Evolutionary conservation across 306 rosid species (phyloP).

Genomic region (Dicorynia guianensis): DNA sequence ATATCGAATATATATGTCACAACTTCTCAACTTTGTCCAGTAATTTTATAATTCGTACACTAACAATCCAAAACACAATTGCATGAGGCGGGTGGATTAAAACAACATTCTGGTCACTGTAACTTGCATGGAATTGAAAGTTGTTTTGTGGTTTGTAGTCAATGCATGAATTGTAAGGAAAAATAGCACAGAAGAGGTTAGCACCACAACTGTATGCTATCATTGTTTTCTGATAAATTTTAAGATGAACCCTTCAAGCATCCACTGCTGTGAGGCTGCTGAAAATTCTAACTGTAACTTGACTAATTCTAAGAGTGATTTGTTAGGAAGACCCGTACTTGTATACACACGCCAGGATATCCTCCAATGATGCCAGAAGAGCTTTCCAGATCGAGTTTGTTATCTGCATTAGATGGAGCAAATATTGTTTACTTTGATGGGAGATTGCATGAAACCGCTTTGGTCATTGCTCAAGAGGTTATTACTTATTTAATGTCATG

Average conservation of each 20-base stretch:
- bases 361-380: conserved; percentile 87
- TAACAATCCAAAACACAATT: conserved; percentile 14
- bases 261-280: conserved; percentile 19
- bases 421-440: conserved; percentile 78
- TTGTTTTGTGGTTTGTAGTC: background rate
- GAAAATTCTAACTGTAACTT: conserved; percentile 34
- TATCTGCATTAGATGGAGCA: conserved; percentile 83
- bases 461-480: conserved; percentile 91
- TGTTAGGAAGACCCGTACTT: conserved; percentile 93
- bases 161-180: background rate
- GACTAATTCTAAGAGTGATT: conserved; percentile 35
- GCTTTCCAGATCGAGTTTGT: conserved; percentile 64
- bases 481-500: conserved; percentile 40
- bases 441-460: conserved; percentile 81
- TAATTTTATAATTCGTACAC: background rate
- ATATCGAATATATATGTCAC: conserved; percentile 11
- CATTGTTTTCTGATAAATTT: conserved; percentile 19
- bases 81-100: conserved; percentile 34
- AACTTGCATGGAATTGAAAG: conserved; percentile 15
- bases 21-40: conserved; percentile 29
- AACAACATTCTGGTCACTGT: conserved; percentile 18
- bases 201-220: conserved; percentile 3
- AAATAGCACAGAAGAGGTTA: background rate
- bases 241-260: conserved; percentile 6
- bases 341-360: conserved; percentile 90